Evolutionary conservation across 768 basidiomycete genomes (phyloP).

Genomic region (Antrodiella citrinella): DNA sequence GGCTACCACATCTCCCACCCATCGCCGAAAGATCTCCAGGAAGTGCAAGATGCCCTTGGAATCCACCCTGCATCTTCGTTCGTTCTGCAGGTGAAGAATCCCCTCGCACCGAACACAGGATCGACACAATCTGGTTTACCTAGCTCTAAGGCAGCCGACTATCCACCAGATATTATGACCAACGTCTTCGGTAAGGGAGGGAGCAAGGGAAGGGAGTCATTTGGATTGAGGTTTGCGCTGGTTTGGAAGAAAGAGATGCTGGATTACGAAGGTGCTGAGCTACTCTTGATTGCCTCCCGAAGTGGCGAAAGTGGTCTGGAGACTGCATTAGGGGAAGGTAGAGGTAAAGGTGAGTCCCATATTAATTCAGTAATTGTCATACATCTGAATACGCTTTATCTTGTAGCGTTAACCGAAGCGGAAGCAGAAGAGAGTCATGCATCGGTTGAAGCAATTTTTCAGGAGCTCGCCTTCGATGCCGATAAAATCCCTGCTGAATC

Average conservation of each 20-base stretch:
- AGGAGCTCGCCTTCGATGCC: conserved; percentile 36
- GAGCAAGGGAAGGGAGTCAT: conserved; percentile 32
- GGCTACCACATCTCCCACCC: conserved; percentile 55
- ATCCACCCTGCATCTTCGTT: conserved; percentile 47
- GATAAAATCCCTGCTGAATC: conserved; percentile 36
- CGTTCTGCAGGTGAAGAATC: conserved; percentile 56
- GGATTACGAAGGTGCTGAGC: conserved; percentile 45
- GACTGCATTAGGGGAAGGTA: conserved; percentile 40
- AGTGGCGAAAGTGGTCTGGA: conserved; percentile 41
- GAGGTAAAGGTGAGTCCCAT: conserved; percentile 38
- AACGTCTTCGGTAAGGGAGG: conserved; percentile 40
- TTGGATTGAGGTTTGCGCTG: conserved; percentile 43
- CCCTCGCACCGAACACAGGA: conserved; percentile 34
- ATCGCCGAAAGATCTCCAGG: conserved; percentile 30
- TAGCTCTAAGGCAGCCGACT: conserved; percentile 30
- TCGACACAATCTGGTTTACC: conserved; percentile 21
- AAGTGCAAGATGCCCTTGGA: conserved; percentile 49
- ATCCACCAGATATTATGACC: conserved; percentile 38
- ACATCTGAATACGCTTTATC: too few relatives aligned
- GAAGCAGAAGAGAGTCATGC: conserved; percentile 33
- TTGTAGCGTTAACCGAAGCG: conserved; percentile 31
- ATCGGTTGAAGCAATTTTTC: conserved; percentile 33
- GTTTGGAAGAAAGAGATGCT: conserved; percentile 45
- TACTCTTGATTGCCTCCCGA: conserved; percentile 46
- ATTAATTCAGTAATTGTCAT: conserved; percentile 1